Conservation (phyloP, 768 basidiomycete genomes). For the Tulasnella sp. region DNA sequence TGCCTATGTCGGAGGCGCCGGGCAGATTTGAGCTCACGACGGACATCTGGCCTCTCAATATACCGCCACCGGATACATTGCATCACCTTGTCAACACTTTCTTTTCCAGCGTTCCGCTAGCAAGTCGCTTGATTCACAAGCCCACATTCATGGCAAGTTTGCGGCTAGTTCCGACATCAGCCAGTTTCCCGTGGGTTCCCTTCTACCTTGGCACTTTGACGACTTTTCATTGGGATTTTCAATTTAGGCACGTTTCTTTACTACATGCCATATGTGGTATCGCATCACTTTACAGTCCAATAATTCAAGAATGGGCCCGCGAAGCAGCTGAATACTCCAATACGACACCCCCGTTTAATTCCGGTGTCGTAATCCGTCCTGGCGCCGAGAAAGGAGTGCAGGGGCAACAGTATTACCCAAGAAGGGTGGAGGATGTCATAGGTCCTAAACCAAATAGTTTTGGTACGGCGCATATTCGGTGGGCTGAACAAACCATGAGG, state of each 20-base stretch:
- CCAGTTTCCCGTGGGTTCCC: not conserved
- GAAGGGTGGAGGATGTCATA: not conserved
- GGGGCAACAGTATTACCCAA: not conserved
- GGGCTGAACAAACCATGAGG: not conserved
- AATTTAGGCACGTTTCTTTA: not conserved
- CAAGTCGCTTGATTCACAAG: constrained; percentile 15
- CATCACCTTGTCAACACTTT: constrained; percentile 18
- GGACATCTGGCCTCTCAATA: not conserved
- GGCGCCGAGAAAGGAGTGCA: not conserved
- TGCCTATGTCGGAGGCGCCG: not conserved
- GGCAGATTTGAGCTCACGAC: not conserved
- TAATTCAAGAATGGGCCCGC: too few relatives aligned
- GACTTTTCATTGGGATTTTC: not conserved
- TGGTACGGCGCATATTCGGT: not conserved
- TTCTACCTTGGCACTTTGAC: not conserved
- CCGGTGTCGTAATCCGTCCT: too few relatives aligned
- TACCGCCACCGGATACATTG: constrained; percentile 8
- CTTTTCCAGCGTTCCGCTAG: constrained; percentile 13
- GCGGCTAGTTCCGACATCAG: not conserved
- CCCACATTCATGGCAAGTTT: constrained; percentile 20
- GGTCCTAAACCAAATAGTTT: not conserved
- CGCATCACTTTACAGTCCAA: constrained; percentile 19
- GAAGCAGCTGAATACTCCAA: too few relatives aligned
- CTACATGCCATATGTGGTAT: constrained; percentile 22
- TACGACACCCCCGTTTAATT: too few relatives aligned